Percentiles rank a stretch among this genome's conserved stretches.
Conservation (phyloP, 1,284 basidiomycete genomes). For the Cutaneotrichosporon arboriforme region DNA sequence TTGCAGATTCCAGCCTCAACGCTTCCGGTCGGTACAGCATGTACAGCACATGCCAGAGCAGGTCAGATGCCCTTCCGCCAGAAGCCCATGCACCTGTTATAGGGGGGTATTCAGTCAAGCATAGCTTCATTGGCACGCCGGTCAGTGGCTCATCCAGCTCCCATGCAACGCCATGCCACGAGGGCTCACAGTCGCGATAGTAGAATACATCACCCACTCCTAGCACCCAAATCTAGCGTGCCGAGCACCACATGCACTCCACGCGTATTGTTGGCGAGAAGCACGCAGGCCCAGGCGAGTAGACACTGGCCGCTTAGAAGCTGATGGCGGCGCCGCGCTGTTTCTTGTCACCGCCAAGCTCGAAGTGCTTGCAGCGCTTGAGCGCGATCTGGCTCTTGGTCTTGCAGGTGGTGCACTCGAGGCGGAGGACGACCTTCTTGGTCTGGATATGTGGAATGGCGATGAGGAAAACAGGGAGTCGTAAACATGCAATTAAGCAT, state of each 20-base stretch:
- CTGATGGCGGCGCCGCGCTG: slow-evolving; percentile 64
- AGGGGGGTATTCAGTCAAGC: no score
- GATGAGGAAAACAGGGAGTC: neutral
- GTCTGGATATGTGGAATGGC: slow-evolving; percentile 51
- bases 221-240: slow-evolving; percentile 4
- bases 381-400: slow-evolving; percentile 94
- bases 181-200: slow-evolving; percentile 11
- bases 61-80: no score
- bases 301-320: slow-evolving; percentile 25
- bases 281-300: neutral
- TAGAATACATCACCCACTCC: slow-evolving; percentile 18
- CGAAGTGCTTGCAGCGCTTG: slow-evolving; percentile 99
- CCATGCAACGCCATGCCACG: no score
- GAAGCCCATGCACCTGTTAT: no score
- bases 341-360: slow-evolving; percentile 99
- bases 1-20: no score
- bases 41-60: no score
- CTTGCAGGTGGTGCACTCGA: slow-evolving; percentile 98
- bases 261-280: neutral
- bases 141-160: no score
- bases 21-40: no score
- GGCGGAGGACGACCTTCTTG: slow-evolving; percentile 97
- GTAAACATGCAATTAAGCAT: neutral
- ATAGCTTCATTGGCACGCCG: no score
- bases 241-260: neutral